These are phyloP conservation scores for Zygotorulaspora chibaensis DNA, from an alignment of 805 yeast species.

Conservation along the genomic window DNA sequence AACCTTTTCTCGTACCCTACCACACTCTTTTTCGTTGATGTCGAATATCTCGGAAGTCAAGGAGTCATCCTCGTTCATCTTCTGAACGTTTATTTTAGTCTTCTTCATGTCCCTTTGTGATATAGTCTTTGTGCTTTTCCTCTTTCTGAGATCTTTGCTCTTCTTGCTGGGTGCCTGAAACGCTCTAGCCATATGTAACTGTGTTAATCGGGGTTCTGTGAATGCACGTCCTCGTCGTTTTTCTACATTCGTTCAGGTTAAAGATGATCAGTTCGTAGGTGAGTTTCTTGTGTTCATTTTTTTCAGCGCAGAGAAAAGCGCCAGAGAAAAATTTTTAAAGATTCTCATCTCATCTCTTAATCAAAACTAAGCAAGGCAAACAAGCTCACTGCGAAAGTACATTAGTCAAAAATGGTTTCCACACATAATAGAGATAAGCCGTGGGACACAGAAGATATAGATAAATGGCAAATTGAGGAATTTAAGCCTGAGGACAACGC, in stretches of 20 bases:
- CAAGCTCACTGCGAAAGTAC: background rate
- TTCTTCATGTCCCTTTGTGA: slow-evolving; percentile 27
- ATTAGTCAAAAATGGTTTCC: slow-evolving; percentile 61
- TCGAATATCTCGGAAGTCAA: slow-evolving; percentile 8
- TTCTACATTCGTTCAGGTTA: slow-evolving; percentile 1
- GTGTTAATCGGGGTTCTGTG: background rate
- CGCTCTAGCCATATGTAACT: background rate
- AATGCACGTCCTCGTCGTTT: too few species aligned
- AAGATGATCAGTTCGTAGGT: background rate
- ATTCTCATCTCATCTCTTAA: slow-evolving; percentile 3
- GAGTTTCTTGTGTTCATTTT: background rate
- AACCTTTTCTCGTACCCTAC: background rate
- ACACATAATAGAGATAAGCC: slow-evolving; percentile 94
- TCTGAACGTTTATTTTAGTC: slow-evolving; percentile 23
- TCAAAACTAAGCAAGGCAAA: background rate
- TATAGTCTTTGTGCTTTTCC: slow-evolving; percentile 11
- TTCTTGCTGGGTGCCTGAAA: background rate
- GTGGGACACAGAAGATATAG: slow-evolving; percentile 94
- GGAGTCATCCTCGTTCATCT: slow-evolving; percentile 21
- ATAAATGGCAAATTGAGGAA: slow-evolving; percentile 87
- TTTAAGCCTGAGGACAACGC: slow-evolving; percentile 86
- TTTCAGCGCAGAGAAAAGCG: background rate
- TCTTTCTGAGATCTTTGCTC: slow-evolving; percentile 7
- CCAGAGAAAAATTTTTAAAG: slow-evolving; percentile 8
- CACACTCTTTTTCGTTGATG: background rate